Evolutionary conservation across 345 rosid species (phyloP), one percentile per base, ranked within the genome.

Genomic region (Dimocarpus longan): DNA sequence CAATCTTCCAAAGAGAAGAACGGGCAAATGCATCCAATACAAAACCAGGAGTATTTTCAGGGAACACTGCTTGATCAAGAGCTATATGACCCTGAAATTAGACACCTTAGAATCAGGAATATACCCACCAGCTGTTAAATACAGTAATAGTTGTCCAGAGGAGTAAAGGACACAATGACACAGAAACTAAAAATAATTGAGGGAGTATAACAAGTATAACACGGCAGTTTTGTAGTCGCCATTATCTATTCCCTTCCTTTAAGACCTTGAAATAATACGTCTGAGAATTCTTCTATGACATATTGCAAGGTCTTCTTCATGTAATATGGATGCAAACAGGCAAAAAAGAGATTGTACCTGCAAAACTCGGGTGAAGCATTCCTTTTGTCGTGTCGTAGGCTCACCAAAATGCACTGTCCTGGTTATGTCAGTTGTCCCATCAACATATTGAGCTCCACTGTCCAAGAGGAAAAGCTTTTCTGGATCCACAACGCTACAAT

Each of bases 361-460:
- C 43, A 95, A 81, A 86, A 95, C 99, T 78, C 95, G 87, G 60
- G 99, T 95, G 86, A 90, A 95, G 89, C 99, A 95, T 82, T 92
- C 98, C 71, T 90, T 95, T 79, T 95, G 91, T 64, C 93, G 88
- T 50, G 89, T 77, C 43, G 92, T 86, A 70, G 98, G 99, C 81
- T 90, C 87, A 42, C 93, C 91, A 84, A 95, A 95, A 81, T 95
- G 99, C 44, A 90, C 99, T 16, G 99, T 95, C 86, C 99, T 88
- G 42, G 99, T 95, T 79, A 95, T 88, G 79, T 95, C 99, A 66
- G 99, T 95, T 75, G 98, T 95, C 82, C 99, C 99, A 80, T 95
- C 99, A 39, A 90, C 83, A 85, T 90, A 95, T 80, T 95, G 99
- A 78, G 98, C 99, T 82, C 99, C 99, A 81, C 98, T 93, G 75